These are phyloP conservation scores for Amphirosellinia nigrospora DNA, from an alignment of 495 filamentous ascomycete species.

Conservation along the genomic window DNA sequence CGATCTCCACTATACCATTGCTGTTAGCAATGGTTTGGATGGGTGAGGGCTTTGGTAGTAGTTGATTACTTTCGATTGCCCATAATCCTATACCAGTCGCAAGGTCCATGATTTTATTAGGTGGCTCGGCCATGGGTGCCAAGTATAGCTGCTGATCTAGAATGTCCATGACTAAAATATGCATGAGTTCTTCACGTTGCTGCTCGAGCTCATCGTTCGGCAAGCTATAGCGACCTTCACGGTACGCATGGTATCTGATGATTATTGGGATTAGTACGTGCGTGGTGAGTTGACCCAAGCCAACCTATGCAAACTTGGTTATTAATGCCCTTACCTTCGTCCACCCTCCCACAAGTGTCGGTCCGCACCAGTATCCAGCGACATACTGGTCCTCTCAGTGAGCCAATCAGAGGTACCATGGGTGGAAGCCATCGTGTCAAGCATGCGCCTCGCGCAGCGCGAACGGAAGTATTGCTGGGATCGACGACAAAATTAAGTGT, in stretches of 20 bases:
- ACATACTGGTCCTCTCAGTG: conserved; percentile 17
- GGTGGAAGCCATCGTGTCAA: conserved; percentile 23
- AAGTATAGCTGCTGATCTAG: conserved; percentile 49
- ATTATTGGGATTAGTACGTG: not conserved
- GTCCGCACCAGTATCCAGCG: conserved; percentile 7
- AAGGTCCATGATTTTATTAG: conserved; percentile 33
- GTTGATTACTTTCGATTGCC: conserved; percentile 50
- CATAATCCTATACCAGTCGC: conserved; percentile 62
- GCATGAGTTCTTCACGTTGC: conserved; percentile 71
- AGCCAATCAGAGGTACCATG: conserved; percentile 13
- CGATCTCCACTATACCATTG: conserved; percentile 21
- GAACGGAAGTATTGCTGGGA: conserved; percentile 6
- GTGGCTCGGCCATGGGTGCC: conserved; percentile 48
- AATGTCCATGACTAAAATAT: conserved; percentile 61
- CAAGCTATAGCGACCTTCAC: conserved; percentile 61
- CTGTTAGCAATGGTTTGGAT: conserved; percentile 4
- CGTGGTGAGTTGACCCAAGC: not conserved
- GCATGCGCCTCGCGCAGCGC: conserved; percentile 11
- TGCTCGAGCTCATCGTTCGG: conserved; percentile 68
- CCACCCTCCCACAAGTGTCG: conserved; percentile 24
- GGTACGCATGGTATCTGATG: conserved; percentile 59
- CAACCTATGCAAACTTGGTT: not conserved
- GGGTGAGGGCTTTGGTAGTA: conserved; percentile 33
- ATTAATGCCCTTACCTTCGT: conserved; percentile 24
- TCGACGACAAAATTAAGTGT: conserved; percentile 2